Conservation (phyloP, 208 protist genomes). For the Spongospora subterranea region DNA sequence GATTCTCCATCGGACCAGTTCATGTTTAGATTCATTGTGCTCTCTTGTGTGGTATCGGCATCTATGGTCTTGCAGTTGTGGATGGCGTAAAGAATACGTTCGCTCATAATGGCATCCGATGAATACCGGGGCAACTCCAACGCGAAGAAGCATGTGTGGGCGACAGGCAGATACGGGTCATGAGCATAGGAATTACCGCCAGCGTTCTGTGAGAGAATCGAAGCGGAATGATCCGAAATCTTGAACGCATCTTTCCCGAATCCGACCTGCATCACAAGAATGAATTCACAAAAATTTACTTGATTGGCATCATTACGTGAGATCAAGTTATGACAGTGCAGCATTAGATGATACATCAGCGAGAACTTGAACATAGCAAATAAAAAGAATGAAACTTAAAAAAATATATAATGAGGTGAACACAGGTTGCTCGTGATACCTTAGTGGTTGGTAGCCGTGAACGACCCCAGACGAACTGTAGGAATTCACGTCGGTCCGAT, state of each 20-base stretch:
- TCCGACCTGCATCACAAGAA: slow-evolving; percentile 1
- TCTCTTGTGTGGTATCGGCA: slow-evolving; percentile 46
- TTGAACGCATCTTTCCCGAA: slow-evolving; percentile 53
- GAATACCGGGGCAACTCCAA: slow-evolving; percentile 91
- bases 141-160: slow-evolving; percentile 93
- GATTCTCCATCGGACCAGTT: slow-evolving; percentile 37
- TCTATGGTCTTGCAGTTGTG: slow-evolving; percentile 92
- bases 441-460: slow-evolving; percentile 44
- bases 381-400: not conserved
- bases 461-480: slow-evolving; percentile 50
- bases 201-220: not conserved
- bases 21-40: slow-evolving; percentile 48
- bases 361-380: not conserved
- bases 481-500: slow-evolving; percentile 38
- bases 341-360: no score
- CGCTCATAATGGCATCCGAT: slow-evolving; percentile 85
- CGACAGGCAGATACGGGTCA: slow-evolving; percentile 80
- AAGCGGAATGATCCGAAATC: slow-evolving; percentile 36
- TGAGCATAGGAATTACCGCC: not conserved
- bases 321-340: no score
- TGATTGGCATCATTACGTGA: no score
- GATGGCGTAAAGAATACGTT: slow-evolving; percentile 91
- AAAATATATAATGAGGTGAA: not conserved
- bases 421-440: no score
- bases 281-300: no score